These are phyloP conservation scores for Hypoxylon crocopeplum DNA, from an alignment of 495 filamentous ascomycete genomes.

Conservation along the genomic window DNA sequence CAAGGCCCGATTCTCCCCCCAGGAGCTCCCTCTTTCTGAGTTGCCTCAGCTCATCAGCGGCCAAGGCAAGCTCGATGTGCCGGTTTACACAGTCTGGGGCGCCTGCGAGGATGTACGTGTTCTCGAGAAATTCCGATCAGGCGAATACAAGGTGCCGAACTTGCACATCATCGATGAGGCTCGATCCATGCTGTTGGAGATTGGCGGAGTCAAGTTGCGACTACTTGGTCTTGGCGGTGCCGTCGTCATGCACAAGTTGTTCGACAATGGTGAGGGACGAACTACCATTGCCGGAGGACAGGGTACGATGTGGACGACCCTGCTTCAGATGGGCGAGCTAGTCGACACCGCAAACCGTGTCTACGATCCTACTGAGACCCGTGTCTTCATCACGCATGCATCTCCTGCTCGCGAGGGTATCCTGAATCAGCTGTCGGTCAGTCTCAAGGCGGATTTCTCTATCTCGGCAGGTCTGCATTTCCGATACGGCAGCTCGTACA, in stretches of 20 bases:
- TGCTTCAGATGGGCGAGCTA: slow-evolving; percentile 97
- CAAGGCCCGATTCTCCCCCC: slow-evolving; percentile 78
- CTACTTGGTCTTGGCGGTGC: slow-evolving; percentile 93
- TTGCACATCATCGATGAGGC: slow-evolving; percentile 98
- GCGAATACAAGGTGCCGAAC: slow-evolving; percentile 97
- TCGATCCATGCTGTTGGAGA: slow-evolving; percentile 89
- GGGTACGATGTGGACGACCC: slow-evolving; percentile 99
- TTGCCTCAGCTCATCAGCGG: slow-evolving; percentile 90
- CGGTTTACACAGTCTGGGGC: slow-evolving; percentile 99
- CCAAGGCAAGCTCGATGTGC: slow-evolving; percentile 87
- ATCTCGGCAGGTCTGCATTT: slow-evolving; percentile 98
- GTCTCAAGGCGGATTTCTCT: slow-evolving; percentile 97
- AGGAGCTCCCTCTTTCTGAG: slow-evolving; percentile 92
- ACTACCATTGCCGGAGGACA: slow-evolving; percentile 98
- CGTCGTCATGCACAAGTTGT: slow-evolving; percentile 99
- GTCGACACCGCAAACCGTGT: slow-evolving; percentile 98
- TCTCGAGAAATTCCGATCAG: slow-evolving; percentile 95
- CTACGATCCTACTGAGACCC: slow-evolving; percentile 98
- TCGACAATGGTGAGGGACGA: slow-evolving; percentile 97
- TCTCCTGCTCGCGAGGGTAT: slow-evolving; percentile 97
- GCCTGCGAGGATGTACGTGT: slow-evolving; percentile 99
- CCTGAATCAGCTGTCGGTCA: slow-evolving; percentile 96
- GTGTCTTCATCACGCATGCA: slow-evolving; percentile 95
- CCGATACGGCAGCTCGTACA: slow-evolving; percentile 98
- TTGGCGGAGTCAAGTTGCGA: slow-evolving; percentile 95